phyloP scores from a whole-genome alignment of 768 basidiomycete genomes.

The Lactarius deliciosus region DNA sequence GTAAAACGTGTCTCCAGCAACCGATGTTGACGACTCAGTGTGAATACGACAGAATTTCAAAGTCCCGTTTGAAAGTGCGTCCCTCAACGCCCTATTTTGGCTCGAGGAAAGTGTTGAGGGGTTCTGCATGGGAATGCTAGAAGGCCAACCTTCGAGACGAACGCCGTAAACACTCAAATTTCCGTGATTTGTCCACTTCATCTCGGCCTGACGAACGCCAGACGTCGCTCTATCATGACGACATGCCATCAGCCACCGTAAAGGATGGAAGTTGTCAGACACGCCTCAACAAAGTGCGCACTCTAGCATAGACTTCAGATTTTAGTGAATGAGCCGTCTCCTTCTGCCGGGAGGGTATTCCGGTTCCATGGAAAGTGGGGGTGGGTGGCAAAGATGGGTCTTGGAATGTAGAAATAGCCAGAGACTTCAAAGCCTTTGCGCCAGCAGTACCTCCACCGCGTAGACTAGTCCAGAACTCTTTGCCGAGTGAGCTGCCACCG shows the following conservation, averaged over 20 bases:
- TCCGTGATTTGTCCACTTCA: slow-evolving; percentile 73
- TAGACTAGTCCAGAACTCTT: slow-evolving; percentile 66
- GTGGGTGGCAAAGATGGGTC: slow-evolving; percentile 2
- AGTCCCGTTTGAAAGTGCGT: slow-evolving; percentile 48
- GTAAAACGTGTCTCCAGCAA: not conserved
- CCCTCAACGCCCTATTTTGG: slow-evolving; percentile 55
- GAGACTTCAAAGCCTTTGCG: slow-evolving; percentile 53
- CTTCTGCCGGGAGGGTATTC: slow-evolving; percentile 18
- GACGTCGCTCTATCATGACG: slow-evolving; percentile 46
- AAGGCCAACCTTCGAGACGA: slow-evolving; percentile 63
- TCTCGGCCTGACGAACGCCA: slow-evolving; percentile 64
- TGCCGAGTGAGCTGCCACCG: slow-evolving; percentile 58
- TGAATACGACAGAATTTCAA: slow-evolving; percentile 42
- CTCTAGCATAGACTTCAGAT: slow-evolving; percentile 29
- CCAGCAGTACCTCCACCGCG: slow-evolving; percentile 59
- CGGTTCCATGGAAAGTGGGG: not conserved
- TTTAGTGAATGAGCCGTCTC: slow-evolving; percentile 27
- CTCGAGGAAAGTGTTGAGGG: slow-evolving; percentile 55
- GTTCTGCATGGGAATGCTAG: slow-evolving; percentile 55
- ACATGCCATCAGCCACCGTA: slow-evolving; percentile 17
- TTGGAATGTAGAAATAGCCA: slow-evolving; percentile 26
- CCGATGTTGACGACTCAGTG: slow-evolving; percentile 5
- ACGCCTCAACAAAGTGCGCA: slow-evolving; percentile 25
- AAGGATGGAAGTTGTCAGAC: slow-evolving; percentile 7
- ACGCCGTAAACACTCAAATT: slow-evolving; percentile 57